Percentiles rank a stretch among this genome's conserved stretches.
These are phyloP conservation scores for Metschnikowia aberdeeniae DNA, from an alignment of 805 yeast genomes.

Conservation along the genomic window DNA sequence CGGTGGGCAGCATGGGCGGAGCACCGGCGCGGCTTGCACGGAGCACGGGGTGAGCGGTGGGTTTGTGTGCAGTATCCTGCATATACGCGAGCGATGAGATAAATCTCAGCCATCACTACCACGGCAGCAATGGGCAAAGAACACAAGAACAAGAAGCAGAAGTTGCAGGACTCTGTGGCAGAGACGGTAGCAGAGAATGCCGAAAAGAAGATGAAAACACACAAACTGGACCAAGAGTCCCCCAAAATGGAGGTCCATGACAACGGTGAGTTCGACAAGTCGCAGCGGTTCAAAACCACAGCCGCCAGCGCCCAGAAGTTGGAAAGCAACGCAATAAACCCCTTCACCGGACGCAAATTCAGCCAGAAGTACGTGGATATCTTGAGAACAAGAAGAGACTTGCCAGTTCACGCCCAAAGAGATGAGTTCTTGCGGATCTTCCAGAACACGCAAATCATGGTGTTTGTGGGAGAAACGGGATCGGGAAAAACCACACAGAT, in stretches of 20 bases:
- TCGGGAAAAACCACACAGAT: conserved; percentile 98
- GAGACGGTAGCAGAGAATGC: conserved; percentile 67
- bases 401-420: conserved; percentile 94
- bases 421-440: conserved; percentile 80
- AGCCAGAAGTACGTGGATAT: conserved; percentile 71
- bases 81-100: conserved; percentile 1
- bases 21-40: no score
- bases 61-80: not conserved
- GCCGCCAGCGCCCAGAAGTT: conserved; percentile 56
- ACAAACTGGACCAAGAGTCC: conserved; percentile 41
- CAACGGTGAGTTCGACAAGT: conserved; percentile 57
- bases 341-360: conserved; percentile 70
- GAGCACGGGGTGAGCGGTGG: no score
- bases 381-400: conserved; percentile 70
- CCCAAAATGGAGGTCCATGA: conserved; percentile 51
- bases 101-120: not conserved
- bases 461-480: conserved; percentile 98
- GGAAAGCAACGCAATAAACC: conserved; percentile 60
- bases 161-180: conserved; percentile 50
- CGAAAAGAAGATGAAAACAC: conserved; percentile 47
- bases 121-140: conserved; percentile 11
- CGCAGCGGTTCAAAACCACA: conserved; percentile 61
- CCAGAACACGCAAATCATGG: conserved; percentile 90
- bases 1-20: no score
- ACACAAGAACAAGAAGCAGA: conserved; percentile 35